phyloP scores from a whole-genome alignment of 805 yeast genomes.

The Teunomyces tritomae region DNA sequence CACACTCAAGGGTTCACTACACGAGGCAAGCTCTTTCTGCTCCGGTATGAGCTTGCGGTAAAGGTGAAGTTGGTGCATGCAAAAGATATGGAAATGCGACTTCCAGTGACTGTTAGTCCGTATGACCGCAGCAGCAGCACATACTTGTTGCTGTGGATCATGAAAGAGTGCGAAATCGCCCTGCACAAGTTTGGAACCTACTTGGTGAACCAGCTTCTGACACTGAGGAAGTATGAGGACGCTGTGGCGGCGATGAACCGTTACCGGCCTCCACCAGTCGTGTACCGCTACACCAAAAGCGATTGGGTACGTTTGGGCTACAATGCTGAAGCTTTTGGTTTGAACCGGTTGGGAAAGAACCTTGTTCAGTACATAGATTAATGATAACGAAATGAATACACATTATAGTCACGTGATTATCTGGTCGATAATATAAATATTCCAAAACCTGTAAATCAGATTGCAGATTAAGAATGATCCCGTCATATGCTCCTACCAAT shows the following conservation, averaged over 20 bases:
- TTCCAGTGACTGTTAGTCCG: conserved; percentile 56
- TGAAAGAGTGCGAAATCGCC: conserved; percentile 51
- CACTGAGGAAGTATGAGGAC: conserved; percentile 17
- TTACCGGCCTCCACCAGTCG: conserved; percentile 24
- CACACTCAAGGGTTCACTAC: conserved; percentile 53
- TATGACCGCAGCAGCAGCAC: conserved; percentile 48
- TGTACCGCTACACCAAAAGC: conserved; percentile 26
- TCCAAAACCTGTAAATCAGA: neutral
- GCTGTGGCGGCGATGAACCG: conserved; percentile 18
- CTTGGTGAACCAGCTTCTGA: conserved; percentile 19
- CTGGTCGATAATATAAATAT: too few relatives aligned
- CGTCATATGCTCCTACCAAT: conserved; percentile 48
- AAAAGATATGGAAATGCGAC: conserved; percentile 46
- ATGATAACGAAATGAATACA: neutral
- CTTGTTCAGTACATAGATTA: conserved; percentile 27
- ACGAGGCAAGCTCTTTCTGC: conserved; percentile 48
- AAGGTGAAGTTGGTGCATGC: conserved; percentile 49
- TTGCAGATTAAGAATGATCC: conserved; percentile 9
- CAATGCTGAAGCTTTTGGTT: conserved; percentile 32
- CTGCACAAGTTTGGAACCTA: conserved; percentile 32
- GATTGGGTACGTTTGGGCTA: conserved; percentile 44
- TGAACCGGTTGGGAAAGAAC: conserved; percentile 12
- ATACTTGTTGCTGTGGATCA: conserved; percentile 51
- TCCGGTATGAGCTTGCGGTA: conserved; percentile 49
- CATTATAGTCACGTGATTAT: neutral